Conservation (phyloP, 2,329 filamentous ascomycete species). For the Pseudopithomyces maydicus region DNA sequence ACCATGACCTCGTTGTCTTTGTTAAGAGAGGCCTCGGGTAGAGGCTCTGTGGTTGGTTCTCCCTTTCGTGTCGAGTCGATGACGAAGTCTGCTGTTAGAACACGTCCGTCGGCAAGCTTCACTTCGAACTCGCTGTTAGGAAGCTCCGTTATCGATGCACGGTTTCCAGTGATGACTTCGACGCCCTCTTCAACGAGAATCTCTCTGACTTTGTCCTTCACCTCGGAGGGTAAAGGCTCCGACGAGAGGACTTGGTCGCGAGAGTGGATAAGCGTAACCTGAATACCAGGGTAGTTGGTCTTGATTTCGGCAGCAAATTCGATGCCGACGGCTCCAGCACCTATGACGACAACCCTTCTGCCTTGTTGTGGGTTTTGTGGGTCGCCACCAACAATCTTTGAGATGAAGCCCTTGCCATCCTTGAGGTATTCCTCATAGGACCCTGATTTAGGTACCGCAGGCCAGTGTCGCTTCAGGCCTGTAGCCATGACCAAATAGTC, state of each 20-base stretch:
- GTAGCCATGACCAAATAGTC: slow-evolving; percentile 78
- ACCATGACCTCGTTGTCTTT: slow-evolving; percentile 70
- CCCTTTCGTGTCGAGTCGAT: slow-evolving; percentile 72
- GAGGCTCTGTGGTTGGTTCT: slow-evolving; percentile 65
- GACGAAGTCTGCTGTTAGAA: slow-evolving; percentile 66
- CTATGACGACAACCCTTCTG: slow-evolving; percentile 70
- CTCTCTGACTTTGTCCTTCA: slow-evolving; percentile 66
- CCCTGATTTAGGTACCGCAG: slow-evolving; percentile 71
- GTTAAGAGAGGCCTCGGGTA: slow-evolving; percentile 65
- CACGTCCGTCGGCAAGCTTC: slow-evolving; percentile 50
- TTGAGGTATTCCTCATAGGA: slow-evolving; percentile 66
- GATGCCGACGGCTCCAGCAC: slow-evolving; percentile 78
- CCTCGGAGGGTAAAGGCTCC: slow-evolving; percentile 72
- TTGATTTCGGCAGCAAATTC: slow-evolving; percentile 84
- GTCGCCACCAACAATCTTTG: slow-evolving; percentile 43
- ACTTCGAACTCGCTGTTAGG: slow-evolving; percentile 46
- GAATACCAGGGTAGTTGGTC: slow-evolving; percentile 64
- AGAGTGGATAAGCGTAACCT: slow-evolving; percentile 78
- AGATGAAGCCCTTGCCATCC: slow-evolving; percentile 66
- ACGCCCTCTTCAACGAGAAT: slow-evolving; percentile 68
- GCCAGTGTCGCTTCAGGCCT: slow-evolving; percentile 71
- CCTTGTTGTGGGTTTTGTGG: slow-evolving; percentile 27
- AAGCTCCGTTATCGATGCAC: slow-evolving; percentile 54
- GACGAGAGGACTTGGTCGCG: slow-evolving; percentile 71
- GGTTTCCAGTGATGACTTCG: slow-evolving; percentile 65